Evolutionary conservation across 768 basidiomycete genomes (phyloP).

Genomic region (Pleurotus citrinopileatus): DNA sequence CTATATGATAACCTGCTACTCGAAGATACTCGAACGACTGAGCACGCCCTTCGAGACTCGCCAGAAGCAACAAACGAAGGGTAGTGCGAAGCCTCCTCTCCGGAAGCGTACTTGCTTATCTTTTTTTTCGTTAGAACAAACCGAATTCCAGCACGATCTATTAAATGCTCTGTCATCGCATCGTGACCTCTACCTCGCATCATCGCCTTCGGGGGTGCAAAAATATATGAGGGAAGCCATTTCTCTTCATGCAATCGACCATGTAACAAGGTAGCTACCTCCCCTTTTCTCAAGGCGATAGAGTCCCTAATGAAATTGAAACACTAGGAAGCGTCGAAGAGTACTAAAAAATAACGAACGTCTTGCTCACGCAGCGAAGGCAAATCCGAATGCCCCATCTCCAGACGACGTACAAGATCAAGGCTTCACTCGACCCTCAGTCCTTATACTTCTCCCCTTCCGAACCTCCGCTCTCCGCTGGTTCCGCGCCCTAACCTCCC

Average conservation of each 20-base stretch:
- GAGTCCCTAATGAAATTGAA: neutral
- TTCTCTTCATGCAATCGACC: slow-evolving; percentile 81
- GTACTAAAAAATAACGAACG: slow-evolving; percentile 95
- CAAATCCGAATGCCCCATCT: slow-evolving; percentile 45
- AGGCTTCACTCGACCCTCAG: slow-evolving; percentile 94
- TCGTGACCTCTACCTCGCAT: slow-evolving; percentile 75
- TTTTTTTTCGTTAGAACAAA: slow-evolving; percentile 44
- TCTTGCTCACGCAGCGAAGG: slow-evolving; percentile 67
- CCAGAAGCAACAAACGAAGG: slow-evolving; percentile 51
- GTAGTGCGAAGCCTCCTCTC: slow-evolving; percentile 31
- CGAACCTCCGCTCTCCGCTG: slow-evolving; percentile 85
- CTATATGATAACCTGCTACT: too few species aligned
- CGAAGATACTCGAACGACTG: slow-evolving; percentile 61
- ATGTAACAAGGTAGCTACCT: slow-evolving; percentile 76
- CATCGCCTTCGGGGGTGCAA: slow-evolving; percentile 62
- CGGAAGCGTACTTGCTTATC: neutral
- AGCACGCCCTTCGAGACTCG: slow-evolving; percentile 49
- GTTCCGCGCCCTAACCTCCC: slow-evolving; percentile 75
- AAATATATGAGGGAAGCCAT: slow-evolving; percentile 63
- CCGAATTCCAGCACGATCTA: slow-evolving; percentile 61
- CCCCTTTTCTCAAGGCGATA: neutral
- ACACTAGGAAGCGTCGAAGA: slow-evolving; percentile 79
- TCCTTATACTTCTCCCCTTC: slow-evolving; percentile 91
- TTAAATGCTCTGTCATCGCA: slow-evolving; percentile 65
- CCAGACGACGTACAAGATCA: slow-evolving; percentile 89